These are phyloP conservation scores for Verticillium klebahnii DNA, from an alignment of 2,329 filamentous ascomycete genomes.

Conservation along the genomic window DNA sequence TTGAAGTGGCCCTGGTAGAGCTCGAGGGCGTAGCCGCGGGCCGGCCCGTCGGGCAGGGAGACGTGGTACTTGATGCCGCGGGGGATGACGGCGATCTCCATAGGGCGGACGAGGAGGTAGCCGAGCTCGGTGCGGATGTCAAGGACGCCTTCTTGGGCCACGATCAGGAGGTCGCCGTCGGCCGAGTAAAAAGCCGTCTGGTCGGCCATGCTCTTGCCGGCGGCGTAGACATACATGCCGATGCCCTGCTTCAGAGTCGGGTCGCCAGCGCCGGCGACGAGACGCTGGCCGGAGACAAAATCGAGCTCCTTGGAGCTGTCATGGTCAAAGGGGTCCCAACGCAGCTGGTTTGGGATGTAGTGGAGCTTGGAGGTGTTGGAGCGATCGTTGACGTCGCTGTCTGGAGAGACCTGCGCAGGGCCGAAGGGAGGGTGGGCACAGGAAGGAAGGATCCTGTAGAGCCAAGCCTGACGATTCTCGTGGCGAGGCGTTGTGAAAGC, in stretches of 20 bases:
- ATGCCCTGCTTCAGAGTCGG: conserved; percentile 73
- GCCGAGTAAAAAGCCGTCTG: conserved; percentile 78
- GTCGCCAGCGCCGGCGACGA: conserved; percentile 76
- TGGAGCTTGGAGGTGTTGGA: conserved; percentile 46
- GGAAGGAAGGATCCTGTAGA: conserved; percentile 65
- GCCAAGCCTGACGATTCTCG: conserved; percentile 68
- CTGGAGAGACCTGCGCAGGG: conserved; percentile 24
- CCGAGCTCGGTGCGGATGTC: conserved; percentile 78
- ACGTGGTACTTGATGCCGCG: conserved; percentile 72
- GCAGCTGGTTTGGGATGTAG: conserved; percentile 75
- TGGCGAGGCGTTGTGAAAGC: conserved; percentile 66
- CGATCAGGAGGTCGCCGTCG: conserved; percentile 73
- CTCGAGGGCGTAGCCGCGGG: conserved; percentile 71
- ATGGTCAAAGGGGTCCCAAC: conserved; percentile 74
- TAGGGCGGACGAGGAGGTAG: conserved; percentile 67
- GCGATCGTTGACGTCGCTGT: not conserved
- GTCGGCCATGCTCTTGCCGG: conserved; percentile 71
- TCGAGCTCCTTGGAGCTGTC: conserved; percentile 50
- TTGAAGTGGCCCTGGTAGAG: conserved; percentile 68
- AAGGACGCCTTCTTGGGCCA: conserved; percentile 68
- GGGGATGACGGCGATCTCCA: conserved; percentile 74
- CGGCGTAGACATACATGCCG: conserved; percentile 77
- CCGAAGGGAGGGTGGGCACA: conserved; percentile 55
- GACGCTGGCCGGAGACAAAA: conserved; percentile 56
- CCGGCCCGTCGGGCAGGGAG: conserved; percentile 54